phyloP scores from a whole-genome alignment of 2,329 filamentous ascomycete species.

The Septoria petroselini region DNA sequence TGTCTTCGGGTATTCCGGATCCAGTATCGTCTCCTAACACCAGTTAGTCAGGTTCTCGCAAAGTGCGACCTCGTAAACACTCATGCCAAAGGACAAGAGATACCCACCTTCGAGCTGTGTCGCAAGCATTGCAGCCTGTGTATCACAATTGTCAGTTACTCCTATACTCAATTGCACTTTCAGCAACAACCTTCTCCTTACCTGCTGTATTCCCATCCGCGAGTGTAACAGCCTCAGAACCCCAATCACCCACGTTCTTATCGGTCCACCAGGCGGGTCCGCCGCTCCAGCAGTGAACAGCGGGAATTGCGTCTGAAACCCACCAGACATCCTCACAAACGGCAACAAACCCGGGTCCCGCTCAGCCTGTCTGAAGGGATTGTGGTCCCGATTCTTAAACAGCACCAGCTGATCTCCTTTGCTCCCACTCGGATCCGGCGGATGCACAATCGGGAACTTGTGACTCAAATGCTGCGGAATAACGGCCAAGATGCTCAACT shows the following conservation, averaged over 20 bases:
- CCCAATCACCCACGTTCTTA: slow-evolving; percentile 16
- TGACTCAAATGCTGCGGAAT: slow-evolving; percentile 18
- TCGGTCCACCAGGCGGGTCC: slow-evolving; percentile 16
- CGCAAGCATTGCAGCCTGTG: slow-evolving; percentile 16
- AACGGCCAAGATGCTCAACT: slow-evolving; percentile 16
- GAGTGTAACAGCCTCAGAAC: slow-evolving; percentile 15
- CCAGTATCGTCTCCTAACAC: slow-evolving; percentile 18
- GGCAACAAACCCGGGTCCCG: slow-evolving; percentile 10
- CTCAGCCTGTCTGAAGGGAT: slow-evolving; percentile 15
- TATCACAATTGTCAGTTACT: background rate
- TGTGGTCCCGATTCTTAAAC: slow-evolving; percentile 14
- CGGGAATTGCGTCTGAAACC: slow-evolving; percentile 18
- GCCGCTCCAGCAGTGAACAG: slow-evolving; percentile 20
- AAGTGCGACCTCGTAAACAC: background rate
- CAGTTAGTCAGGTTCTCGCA: slow-evolving; percentile 12
- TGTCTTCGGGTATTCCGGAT: slow-evolving; percentile 18
- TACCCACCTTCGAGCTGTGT: slow-evolving; percentile 17
- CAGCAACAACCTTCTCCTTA: background rate
- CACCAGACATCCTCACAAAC: slow-evolving; percentile 20
- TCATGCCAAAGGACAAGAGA: background rate
- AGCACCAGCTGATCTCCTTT: slow-evolving; percentile 3
- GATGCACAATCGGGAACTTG: slow-evolving; percentile 9
- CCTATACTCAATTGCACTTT: background rate
- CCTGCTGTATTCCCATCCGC: slow-evolving; percentile 16
- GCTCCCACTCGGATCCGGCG: slow-evolving; percentile 1